A percentile compares a stretch with the other conserved stretches of the same genome.
phyloP scores from a whole-genome alignment of 768 basidiomycete genomes.

The Tulasnella sp. region DNA sequence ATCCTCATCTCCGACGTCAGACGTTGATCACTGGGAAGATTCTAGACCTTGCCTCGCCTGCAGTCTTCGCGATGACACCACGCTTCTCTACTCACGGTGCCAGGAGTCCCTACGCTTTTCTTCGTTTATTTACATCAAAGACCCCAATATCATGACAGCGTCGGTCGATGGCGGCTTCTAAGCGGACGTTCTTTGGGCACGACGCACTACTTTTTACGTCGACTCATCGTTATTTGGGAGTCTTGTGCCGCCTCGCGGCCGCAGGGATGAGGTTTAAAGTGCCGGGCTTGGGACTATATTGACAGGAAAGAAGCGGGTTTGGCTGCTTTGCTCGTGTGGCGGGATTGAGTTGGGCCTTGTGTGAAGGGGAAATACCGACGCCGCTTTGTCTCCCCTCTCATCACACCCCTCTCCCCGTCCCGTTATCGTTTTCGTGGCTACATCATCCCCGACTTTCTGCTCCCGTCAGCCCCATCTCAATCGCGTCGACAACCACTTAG shows the following conservation, averaged over 20 bases:
- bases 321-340: background rate
- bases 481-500: background rate
- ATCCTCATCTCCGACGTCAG: too few relatives aligned
- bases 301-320: background rate
- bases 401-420: conserved; percentile 7
- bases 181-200: too few relatives aligned
- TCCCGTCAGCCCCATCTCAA: background rate
- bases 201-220: too few relatives aligned
- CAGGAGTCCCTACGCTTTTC: too few relatives aligned
- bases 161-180: too few relatives aligned
- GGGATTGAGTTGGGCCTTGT: background rate
- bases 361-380: background rate
- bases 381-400: conserved; percentile 8
- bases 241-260: conserved; percentile 3
- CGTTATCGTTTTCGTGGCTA: background rate
- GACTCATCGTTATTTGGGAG: background rate
- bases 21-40: too few relatives aligned
- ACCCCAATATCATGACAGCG: too few relatives aligned
- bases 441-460: background rate
- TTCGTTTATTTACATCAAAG: too few relatives aligned
- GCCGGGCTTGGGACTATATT: background rate
- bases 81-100: too few relatives aligned
- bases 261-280: conserved; percentile 28
- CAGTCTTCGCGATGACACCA: too few relatives aligned
- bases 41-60: too few relatives aligned